phyloP scores from a whole-genome alignment of 371 early-diverging fungal species.

The Cokeromyces recurvatus region DNA sequence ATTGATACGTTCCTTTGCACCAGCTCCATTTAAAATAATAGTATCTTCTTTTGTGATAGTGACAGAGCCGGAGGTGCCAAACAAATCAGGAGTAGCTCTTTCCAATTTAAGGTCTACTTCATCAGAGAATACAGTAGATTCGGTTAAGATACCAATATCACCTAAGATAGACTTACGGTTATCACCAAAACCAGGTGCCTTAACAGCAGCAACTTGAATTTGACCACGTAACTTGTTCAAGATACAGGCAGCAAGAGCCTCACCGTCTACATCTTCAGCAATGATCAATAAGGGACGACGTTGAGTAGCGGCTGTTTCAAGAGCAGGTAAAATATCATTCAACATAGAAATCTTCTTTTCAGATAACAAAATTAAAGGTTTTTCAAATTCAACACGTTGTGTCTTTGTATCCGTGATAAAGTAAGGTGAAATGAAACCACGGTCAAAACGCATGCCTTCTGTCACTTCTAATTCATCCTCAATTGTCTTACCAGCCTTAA shows the following conservation, averaged over 20 bases:
- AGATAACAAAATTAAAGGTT: slow-evolving; percentile 91
- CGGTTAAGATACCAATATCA: slow-evolving; percentile 94
- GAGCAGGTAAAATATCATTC: slow-evolving; percentile 92
- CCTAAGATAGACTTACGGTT: slow-evolving; percentile 97
- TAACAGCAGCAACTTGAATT: slow-evolving; percentile 93
- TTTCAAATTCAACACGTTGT: slow-evolving; percentile 98
- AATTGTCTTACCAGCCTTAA: slow-evolving; percentile 98
- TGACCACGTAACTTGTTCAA: slow-evolving; percentile 98
- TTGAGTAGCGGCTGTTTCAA: slow-evolving; percentile 90
- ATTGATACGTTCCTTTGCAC: slow-evolving; percentile 78
- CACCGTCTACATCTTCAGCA: slow-evolving; percentile 98
- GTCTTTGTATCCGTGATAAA: slow-evolving; percentile 97
- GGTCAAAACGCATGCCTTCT: slow-evolving; percentile 99
- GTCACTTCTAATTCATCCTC: slow-evolving; percentile 96
- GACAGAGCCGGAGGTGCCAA: slow-evolving; percentile 84
- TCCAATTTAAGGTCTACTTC: slow-evolving; percentile 95
- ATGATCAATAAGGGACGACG: slow-evolving; percentile 95
- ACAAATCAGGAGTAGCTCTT: slow-evolving; percentile 82
- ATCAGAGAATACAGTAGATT: slow-evolving; percentile 92
- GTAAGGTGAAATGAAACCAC: slow-evolving; percentile 98
- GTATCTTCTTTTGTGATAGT: slow-evolving; percentile 98
- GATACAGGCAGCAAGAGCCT: slow-evolving; percentile 97
- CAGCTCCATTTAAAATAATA: slow-evolving; percentile 92
- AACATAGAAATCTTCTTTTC: slow-evolving; percentile 96
- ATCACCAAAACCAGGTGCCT: slow-evolving; percentile 99